Evolutionary conservation across 2,329 filamentous ascomycete species (phyloP).

Genomic region (Colletotrichum godetiae): DNA sequence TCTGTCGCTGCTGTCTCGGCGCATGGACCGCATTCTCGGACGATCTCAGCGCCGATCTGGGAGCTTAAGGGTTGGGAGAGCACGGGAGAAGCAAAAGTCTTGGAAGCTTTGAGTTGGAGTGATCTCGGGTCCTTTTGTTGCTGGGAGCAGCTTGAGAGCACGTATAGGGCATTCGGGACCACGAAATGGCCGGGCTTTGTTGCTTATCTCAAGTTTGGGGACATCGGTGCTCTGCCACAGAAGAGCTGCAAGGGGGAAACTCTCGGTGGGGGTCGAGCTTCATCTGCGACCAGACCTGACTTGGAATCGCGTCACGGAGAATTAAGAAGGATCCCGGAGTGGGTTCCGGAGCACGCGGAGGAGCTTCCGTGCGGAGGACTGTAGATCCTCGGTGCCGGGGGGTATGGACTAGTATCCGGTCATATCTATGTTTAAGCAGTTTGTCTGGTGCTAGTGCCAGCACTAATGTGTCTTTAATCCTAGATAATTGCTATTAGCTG

Average conservation of each 20-base stretch:
- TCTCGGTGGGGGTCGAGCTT: conserved; percentile 15
- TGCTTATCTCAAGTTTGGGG: conserved; percentile 8
- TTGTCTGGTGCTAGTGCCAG: background rate
- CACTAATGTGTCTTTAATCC: background rate
- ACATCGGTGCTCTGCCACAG: conserved; percentile 21
- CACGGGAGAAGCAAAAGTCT: background rate
- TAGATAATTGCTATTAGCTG: background rate
- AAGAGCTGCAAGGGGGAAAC: conserved; percentile 19
- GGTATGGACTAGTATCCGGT: background rate
- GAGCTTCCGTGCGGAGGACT: background rate
- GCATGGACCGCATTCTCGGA: conserved; percentile 34
- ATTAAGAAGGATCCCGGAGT: background rate
- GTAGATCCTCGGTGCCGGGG: background rate
- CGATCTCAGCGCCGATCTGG: conserved; percentile 30
- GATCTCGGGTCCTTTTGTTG: background rate
- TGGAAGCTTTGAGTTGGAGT: background rate
- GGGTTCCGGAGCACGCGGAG: background rate
- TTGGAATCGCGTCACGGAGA: background rate
- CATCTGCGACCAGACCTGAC: background rate
- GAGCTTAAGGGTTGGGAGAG: background rate
- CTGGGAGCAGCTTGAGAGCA: background rate
- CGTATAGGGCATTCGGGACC: background rate
- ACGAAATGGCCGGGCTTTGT: background rate
- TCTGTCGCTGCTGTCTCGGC: conserved; percentile 21
- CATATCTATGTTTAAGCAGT: background rate